Conservation (phyloP, 2,329 filamentous ascomycete genomes). For the Diplodia corticola region DNA sequence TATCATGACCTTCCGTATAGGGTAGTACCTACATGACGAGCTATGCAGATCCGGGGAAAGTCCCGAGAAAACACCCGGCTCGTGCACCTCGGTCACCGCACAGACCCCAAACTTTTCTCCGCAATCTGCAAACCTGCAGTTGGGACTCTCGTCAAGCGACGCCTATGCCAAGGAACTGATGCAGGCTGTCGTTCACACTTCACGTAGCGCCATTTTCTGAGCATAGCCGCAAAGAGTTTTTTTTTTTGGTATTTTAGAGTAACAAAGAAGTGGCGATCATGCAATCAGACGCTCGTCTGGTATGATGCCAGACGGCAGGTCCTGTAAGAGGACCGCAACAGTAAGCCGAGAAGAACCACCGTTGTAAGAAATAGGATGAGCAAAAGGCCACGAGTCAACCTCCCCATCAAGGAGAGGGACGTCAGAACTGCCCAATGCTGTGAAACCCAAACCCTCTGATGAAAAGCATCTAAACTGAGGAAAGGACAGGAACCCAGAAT, state of each 20-base stretch:
- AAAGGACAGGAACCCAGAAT: constrained; percentile 12
- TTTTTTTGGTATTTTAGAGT: constrained; percentile 7
- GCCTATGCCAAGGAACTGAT: neutral
- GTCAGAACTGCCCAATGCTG: constrained; percentile 49
- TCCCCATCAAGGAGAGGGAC: constrained; percentile 42
- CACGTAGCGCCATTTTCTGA: neutral
- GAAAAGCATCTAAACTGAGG: constrained; percentile 16
- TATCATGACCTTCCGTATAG: neutral
- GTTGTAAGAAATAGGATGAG: neutral
- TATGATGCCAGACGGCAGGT: neutral
- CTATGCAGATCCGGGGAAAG: constrained; percentile 10
- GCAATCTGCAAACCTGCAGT: neutral
- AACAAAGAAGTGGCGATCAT: neutral
- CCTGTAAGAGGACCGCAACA: neutral
- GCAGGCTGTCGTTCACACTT: neutral
- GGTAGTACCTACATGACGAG: neutral
- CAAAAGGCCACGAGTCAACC: constrained; percentile 53
- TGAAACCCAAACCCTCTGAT: constrained; percentile 26
- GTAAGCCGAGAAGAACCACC: neutral
- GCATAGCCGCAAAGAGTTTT: neutral
- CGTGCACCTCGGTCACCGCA: neutral
- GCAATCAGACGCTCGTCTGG: neutral
- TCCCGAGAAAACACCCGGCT: neutral
- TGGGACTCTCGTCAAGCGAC: neutral
- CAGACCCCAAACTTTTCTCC: neutral